Evolutionary conservation across 2,329 filamentous ascomycete genomes (phyloP), one percentile per base, ranked within the genome.

Genomic region (Hypoxylon sp.): DNA sequence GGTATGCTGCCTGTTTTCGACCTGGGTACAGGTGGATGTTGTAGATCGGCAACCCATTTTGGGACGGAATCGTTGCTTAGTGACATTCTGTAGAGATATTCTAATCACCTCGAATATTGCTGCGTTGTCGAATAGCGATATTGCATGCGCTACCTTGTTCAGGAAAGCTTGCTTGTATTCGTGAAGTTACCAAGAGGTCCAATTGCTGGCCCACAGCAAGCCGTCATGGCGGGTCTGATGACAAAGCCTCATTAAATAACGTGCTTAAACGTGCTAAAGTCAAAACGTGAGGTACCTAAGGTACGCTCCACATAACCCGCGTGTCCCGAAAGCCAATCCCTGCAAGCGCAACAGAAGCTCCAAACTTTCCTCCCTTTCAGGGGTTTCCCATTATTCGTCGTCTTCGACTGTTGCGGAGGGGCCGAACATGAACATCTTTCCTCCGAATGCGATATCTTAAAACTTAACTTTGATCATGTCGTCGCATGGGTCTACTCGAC

Each of bases 31-130:
- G 93, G 89, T 33, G 93, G 88, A 48, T 88, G 88, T 77, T 91
- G 90, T 74, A 98, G 87, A 76, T 97, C 91, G 71, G 90, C 81
- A 35, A 95, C 93, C 96, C 96, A 99, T 85, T 87, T 84, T 35
- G 94, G 94, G 83, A 85, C 44, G 83, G 82, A 47, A 79, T 79
- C 66, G 63, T 77, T 73, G 65, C 79, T 66, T 10, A 69, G 63
- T 8, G 72, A 53, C 72, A 75, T 76, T 24, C 2, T 50, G 6
- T 19, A 31, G 37, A 19, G 17, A 10, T 39, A 46, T 22, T 26
- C 17, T 1, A 14, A 29, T 17, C 14, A 29, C 11, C 14, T 19
- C 8, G 5, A 37, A 35, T 29, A 10, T 29, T 66, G 14, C 2
- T 13, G 6, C 22, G 24, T 46, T 17, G 29, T 26, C 2, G 24